Evolutionary conservation across 495 filamentous ascomycete species (phyloP).

Genomic region (Mycothermus thermophilus): DNA sequence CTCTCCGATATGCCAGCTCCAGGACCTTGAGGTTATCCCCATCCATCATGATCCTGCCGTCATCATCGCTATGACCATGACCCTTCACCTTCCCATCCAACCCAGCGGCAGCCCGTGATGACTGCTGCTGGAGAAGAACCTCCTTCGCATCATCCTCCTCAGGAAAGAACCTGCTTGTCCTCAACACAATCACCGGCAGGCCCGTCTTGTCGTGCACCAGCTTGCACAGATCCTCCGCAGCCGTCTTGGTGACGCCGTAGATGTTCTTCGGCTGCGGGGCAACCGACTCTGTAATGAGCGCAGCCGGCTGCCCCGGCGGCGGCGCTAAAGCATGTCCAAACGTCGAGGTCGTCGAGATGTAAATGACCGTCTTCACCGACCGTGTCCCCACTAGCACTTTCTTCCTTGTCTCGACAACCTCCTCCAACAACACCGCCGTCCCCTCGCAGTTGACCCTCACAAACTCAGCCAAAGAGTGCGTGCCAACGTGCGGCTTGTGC

Average conservation of each 20-base stretch:
- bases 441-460: constrained; percentile 16
- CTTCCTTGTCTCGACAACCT: no score
- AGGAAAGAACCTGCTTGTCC: constrained; percentile 21
- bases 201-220: constrained; percentile 5
- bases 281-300: constrained; percentile 17
- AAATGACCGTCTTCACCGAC: constrained; percentile 15
- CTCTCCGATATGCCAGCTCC: constrained; percentile 18
- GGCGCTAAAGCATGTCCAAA: constrained; percentile 16
- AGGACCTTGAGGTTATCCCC: constrained; percentile 21
- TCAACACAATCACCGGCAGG: constrained; percentile 11
- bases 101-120: no score
- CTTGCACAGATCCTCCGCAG: constrained; percentile 17
- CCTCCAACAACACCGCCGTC: constrained; percentile 14
- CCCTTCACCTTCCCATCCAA: no score
- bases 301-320: constrained; percentile 5
- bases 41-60: constrained; percentile 4
- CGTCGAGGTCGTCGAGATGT: constrained; percentile 19
- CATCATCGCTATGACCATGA: no score
- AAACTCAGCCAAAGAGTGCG: constrained; percentile 17
- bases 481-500: constrained; percentile 19
- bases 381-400: constrained; percentile 1
- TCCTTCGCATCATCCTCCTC: constrained; percentile 21
- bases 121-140: no score
- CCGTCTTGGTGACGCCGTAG: constrained; percentile 18
- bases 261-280: constrained; percentile 16